A percentile compares a stretch with the other conserved stretches of the same genome.
Evolutionary conservation across 495 filamentous ascomycete genomes (phyloP).

Genomic region (Penicillium macrosclerotiorum): DNA sequence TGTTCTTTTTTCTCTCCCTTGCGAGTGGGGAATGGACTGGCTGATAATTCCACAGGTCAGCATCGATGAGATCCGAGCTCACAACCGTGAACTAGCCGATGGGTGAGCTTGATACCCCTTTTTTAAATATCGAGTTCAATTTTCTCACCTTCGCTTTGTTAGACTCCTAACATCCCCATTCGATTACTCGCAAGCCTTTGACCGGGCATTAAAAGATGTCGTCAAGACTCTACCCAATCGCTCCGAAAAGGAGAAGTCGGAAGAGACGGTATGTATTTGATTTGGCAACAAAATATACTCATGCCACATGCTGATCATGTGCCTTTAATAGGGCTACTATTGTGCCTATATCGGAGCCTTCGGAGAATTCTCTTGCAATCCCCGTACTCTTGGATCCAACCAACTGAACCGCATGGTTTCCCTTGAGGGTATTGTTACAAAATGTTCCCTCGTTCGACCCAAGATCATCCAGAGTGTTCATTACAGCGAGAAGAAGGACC

Average conservation of each 20-base stretch:
- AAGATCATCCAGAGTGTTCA: constrained; percentile 98
- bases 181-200: constrained; percentile 83
- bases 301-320: not conserved
- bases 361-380: constrained; percentile 91
- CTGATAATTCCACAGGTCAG: constrained; percentile 61
- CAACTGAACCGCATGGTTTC: constrained; percentile 96
- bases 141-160: not conserved
- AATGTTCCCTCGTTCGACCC: constrained; percentile 90
- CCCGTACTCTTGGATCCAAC: constrained; percentile 80
- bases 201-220: constrained; percentile 83
- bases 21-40: not conserved
- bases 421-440: constrained; percentile 95
- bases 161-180: constrained; percentile 81
- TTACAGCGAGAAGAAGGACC: constrained; percentile 79
- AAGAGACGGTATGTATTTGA: constrained; percentile 57
- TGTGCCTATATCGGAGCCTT: constrained; percentile 94
- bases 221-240: constrained; percentile 72
- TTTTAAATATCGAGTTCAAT: not conserved
- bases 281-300: no score
- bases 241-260: constrained; percentile 54
- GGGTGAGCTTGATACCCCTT: constrained; percentile 46
- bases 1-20: constrained; percentile 1
- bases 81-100: constrained; percentile 85
- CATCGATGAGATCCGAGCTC: constrained; percentile 89
- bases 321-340: constrained; percentile 70